Evolutionary conservation across 129 eudicot species (phyloP), one percentile per base, ranked within the genome.

Genomic region (Cynara cardunculus): DNA sequence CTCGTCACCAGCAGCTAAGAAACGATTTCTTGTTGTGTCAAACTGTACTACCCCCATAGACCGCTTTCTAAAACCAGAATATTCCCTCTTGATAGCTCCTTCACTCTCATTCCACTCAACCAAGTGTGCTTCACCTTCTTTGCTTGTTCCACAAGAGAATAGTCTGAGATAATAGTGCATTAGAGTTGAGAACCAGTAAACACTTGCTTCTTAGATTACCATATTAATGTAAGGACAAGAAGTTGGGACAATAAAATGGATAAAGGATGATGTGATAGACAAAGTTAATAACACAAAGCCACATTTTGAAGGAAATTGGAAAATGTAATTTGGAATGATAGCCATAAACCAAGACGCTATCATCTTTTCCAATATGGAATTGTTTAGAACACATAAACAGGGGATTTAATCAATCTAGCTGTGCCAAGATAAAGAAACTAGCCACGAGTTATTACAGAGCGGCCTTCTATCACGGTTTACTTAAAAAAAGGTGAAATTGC

Each of bases 91-190:
- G 75, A 92, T 87, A 25, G 94, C 92, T 77, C 97, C 97, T 83
- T 92, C 97, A 85, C 97, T 92, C 83, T 92, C 97, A 77, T 92
- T 92, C 97, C 97, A 92, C 88, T 92, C 97, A 83, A 92, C 97
- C 71, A 92, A 86, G 84, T 89, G 92, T 37, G 97, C 89, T 71
- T 92, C 94, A 24, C 97, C 94, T 72, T 92, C 97, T 89, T 90
- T 92, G 85, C 97, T 91, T 49, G 97, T 91, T 73, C 97, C 97
- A 88, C 94, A 92, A 71, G 97, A 92, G 82, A 92, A 92, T 12
- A 92, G 89, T 82, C 97, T 92, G 89, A 37, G 86, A 81, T 9
- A 62, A 76, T 12, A 71, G 28, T 39, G 78, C 37, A 30, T 44
- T 64, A 71, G 39, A 3, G 39, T 81, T 82, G 21, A 49, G 31